phyloP scores from a whole-genome alignment of 2,329 filamentous ascomycete species.

The Ophiocordyceps australis region DNA sequence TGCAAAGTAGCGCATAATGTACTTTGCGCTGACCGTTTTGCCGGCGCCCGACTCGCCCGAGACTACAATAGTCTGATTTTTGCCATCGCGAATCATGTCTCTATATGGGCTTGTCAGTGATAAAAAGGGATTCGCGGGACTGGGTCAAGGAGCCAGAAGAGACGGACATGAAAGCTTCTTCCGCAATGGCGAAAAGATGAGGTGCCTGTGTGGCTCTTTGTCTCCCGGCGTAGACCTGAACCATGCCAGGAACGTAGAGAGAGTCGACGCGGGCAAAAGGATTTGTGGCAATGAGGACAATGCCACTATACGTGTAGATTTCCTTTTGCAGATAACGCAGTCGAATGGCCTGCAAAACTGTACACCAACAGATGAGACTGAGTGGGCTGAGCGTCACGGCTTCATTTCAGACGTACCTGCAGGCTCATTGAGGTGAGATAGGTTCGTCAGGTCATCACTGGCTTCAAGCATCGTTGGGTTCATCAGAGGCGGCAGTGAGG shows the following conservation, averaged over 20 bases:
- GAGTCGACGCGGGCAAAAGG: slow-evolving; percentile 96
- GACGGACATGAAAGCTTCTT: slow-evolving; percentile 89
- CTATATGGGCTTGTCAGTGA: slow-evolving; percentile 32
- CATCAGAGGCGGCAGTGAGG: slow-evolving; percentile 80
- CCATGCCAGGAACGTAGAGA: slow-evolving; percentile 96
- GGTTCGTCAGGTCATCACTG: slow-evolving; percentile 90
- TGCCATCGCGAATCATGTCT: slow-evolving; percentile 90
- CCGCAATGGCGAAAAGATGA: slow-evolving; percentile 95
- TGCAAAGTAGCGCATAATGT: slow-evolving; percentile 99
- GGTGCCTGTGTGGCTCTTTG: slow-evolving; percentile 92
- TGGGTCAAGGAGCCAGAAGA: too few relatives aligned
- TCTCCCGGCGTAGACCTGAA: slow-evolving; percentile 97
- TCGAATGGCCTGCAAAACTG: slow-evolving; percentile 93
- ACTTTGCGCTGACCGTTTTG: slow-evolving; percentile 98
- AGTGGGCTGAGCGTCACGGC: slow-evolving; percentile 1
- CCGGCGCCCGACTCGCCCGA: slow-evolving; percentile 97
- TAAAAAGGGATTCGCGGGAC: too few relatives aligned
- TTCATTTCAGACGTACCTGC: slow-evolving; percentile 44
- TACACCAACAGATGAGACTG: too few relatives aligned
- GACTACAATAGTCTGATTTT: slow-evolving; percentile 98
- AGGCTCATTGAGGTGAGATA: slow-evolving; percentile 96
- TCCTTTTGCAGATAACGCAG: slow-evolving; percentile 96
- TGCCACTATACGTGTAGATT: slow-evolving; percentile 98
- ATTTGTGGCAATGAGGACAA: slow-evolving; percentile 96
- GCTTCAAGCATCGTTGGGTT: slow-evolving; percentile 97